Evolutionary conservation across 306 rosid genomes (phyloP).

Genomic region (Elaeagnus macrophylla): DNA sequence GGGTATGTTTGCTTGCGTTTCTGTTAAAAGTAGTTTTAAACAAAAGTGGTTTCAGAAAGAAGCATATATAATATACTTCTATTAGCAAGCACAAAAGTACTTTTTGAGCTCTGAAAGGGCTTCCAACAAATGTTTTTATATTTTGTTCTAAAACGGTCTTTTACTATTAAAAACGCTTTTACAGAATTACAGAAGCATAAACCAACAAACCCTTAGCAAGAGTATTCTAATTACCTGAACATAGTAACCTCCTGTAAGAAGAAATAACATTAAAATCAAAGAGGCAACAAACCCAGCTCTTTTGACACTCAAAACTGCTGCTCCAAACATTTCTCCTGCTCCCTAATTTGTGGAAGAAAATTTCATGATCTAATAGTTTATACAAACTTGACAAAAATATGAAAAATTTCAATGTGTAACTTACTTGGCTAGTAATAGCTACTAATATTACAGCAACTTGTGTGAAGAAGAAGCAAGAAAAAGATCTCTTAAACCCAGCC

Average conservation of each 20-base stretch:
- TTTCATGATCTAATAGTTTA: not conserved
- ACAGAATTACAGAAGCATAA: too few relatives aligned
- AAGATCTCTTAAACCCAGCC: conserved; percentile 80
- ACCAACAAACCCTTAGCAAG: not conserved
- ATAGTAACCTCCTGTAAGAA: conserved; percentile 89
- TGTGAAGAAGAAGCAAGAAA: conserved; percentile 65
- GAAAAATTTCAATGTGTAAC: conserved; percentile 6
- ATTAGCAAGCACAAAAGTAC: too few relatives aligned
- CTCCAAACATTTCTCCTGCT: conserved; percentile 93
- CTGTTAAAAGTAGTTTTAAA: too few relatives aligned
- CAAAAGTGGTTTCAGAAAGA: too few relatives aligned
- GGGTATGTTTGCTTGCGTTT: too few relatives aligned
- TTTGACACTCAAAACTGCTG: conserved; percentile 67
- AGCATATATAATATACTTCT: too few relatives aligned
- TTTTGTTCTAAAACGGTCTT: too few relatives aligned
- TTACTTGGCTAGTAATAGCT: conserved; percentile 88
- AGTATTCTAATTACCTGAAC: conserved; percentile 51
- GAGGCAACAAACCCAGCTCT: conserved; percentile 82
- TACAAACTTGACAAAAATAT: not conserved
- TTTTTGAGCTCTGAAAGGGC: too few relatives aligned
- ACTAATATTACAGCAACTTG: conserved; percentile 50
- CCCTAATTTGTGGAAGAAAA: conserved; percentile 35
- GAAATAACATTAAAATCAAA: conserved; percentile 77
- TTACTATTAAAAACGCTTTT: too few relatives aligned
- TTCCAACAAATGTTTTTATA: too few relatives aligned